Evolutionary conservation across 1,284 basidiomycete genomes (phyloP).

Genomic region (Neolentinus lepideus): DNA sequence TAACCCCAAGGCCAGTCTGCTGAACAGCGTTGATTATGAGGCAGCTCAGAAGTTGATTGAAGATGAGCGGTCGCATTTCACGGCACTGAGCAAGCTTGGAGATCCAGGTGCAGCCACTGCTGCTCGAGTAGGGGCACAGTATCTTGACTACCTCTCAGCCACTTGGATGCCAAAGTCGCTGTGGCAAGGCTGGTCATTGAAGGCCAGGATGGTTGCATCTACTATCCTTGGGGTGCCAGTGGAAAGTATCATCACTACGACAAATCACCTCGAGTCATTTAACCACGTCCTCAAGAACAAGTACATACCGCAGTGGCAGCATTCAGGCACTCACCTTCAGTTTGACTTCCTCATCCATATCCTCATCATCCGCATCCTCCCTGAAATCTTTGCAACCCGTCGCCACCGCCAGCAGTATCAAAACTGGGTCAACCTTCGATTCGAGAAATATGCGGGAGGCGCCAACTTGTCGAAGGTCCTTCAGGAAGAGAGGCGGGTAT

Average conservation of each 20-base stretch:
- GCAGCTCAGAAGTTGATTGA: slow-evolving; percentile 5
- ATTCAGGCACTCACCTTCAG: slow-evolving; percentile 19
- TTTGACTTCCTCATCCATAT: slow-evolving; percentile 22
- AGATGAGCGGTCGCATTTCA: slow-evolving; percentile 1
- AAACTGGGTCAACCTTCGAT: slow-evolving; percentile 3
- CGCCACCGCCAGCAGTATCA: slow-evolving; percentile 2
- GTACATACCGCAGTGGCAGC: slow-evolving; percentile 19
- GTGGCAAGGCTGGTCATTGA: slow-evolving; percentile 24
- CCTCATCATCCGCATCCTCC: slow-evolving; percentile 18
- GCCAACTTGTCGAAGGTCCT: not conserved
- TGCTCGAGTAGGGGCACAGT: slow-evolving; percentile 2
- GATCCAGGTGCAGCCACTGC: not conserved
- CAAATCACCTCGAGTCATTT: slow-evolving; percentile 33
- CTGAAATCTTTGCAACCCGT: slow-evolving; percentile 14
- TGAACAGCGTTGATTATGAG: not conserved
- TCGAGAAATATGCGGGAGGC: not conserved
- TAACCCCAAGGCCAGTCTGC: slow-evolving; percentile 4
- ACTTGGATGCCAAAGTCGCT: slow-evolving; percentile 15
- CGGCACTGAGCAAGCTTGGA: not conserved
- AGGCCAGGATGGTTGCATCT: slow-evolving; percentile 17
- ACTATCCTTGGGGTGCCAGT: slow-evolving; percentile 14
- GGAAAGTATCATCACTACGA: slow-evolving; percentile 26
- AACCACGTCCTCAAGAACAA: slow-evolving; percentile 27
- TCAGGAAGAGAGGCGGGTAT: not conserved
- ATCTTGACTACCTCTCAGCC: slow-evolving; percentile 12